Base-by-base conservation (phyloP, 169 alveolate genomes). In the Plasmodium berghei region DNA sequence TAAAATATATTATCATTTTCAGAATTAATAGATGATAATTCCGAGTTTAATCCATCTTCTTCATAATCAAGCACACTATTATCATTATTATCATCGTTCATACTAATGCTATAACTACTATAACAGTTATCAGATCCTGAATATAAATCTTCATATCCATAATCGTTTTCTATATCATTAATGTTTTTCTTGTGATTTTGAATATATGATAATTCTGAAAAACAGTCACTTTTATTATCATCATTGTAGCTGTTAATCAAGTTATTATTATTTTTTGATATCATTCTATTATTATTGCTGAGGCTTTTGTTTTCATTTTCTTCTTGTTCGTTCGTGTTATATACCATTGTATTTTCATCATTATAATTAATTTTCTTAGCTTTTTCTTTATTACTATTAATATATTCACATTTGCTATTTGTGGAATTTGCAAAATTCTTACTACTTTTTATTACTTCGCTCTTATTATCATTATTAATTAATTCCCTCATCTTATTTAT, bases 401-500 rank as follows among this genome's bases (percentile, higher is more conserved):
- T 5, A 62, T 24, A 18, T n/a, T 20, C 26, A 24, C 45, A 18
- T 24, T 62, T 62, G 6, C n/a, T 46, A 62, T 14, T 62, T 18
- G 22, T 1, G 26, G 9, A 5, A 62, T 24, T 24, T 9, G 9
- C 46, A 18, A 56, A 56, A 56, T 56, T 56, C 20, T 56, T 24
- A 56, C 0, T 12, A 34, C 9, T 34, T 5, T 34, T 34, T 34
- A 34, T 34, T 4, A 62, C 3, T 18, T 49, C 34, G 34, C 20
- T 26, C 28, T 40, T 20, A 20, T 64, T 24, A 18, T 77, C 89
- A 24, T 70, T 77, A 64, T 77, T 40, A 18, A 77, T 77, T 48
- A 77, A 63, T 58, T 77, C 89, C 20, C 66, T 77, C 89, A 77
- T 77, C 28, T 77, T 77, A 58, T 59, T 77, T 46, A 77, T 63